Percentiles rank a stretch among this genome's conserved stretches.
These are phyloP conservation scores for Thinopyrum elongatum DNA, from an alignment of 176 grass and related monocot species.

Conservation along the genomic window DNA sequence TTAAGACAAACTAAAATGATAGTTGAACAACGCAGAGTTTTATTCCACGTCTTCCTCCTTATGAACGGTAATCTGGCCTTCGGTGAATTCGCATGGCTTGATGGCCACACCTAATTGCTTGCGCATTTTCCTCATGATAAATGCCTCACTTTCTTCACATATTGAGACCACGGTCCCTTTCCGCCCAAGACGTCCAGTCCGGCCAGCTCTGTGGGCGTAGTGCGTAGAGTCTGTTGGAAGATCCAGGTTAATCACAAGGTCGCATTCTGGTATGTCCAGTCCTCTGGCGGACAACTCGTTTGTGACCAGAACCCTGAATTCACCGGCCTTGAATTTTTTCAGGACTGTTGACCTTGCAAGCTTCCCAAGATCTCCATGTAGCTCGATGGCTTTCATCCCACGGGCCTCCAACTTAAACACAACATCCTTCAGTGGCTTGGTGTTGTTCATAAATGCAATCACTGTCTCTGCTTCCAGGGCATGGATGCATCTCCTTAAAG, in stretches of 20 bases:
- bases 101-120: conserved; percentile 61
- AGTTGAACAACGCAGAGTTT: neutral
- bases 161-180: conserved; percentile 83
- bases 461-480: conserved; percentile 73
- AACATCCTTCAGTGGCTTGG: conserved; percentile 91
- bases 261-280: conserved; percentile 87
- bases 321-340: conserved; percentile 82
- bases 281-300: conserved; percentile 90
- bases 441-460: conserved; percentile 93
- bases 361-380: conserved; percentile 89
- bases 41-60: conserved; percentile 55
- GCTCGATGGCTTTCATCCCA: conserved; percentile 75
- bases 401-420: conserved; percentile 93
- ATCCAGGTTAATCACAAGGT: conserved; percentile 95
- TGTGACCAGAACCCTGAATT: conserved; percentile 87
- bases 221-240: conserved; percentile 89
- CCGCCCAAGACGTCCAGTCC: conserved; percentile 76
- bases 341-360: conserved; percentile 78
- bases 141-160: conserved; percentile 85
- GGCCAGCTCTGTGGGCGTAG: conserved; percentile 88
- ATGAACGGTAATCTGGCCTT: conserved; percentile 46
- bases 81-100: conserved; percentile 56
- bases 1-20: neutral
- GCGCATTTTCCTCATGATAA: conserved; percentile 89
- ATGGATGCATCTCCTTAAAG: conserved; percentile 81